Evolutionary conservation across 2,329 filamentous ascomycete genomes (phyloP).

Genomic region (Fulvia fulva): DNA sequence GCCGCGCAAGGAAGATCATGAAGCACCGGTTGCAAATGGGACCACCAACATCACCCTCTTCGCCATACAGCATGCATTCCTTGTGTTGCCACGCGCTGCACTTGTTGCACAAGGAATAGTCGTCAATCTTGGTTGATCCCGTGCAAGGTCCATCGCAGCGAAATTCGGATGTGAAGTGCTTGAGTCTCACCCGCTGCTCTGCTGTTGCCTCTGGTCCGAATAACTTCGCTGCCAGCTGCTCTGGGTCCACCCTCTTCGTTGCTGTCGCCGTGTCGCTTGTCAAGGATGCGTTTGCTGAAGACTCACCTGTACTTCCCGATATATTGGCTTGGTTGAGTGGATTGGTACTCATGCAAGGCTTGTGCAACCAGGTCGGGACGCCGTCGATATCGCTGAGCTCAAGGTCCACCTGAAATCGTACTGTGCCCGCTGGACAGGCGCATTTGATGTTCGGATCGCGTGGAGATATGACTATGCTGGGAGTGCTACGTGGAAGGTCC

Average conservation of each 20-base stretch:
- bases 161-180: constrained; percentile 19
- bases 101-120: constrained; percentile 20
- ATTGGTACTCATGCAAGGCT: constrained; percentile 11
- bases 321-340: not conserved
- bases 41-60: constrained; percentile 12
- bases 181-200: constrained; percentile 8
- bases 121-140: constrained; percentile 8
- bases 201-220: constrained; percentile 4
- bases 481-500: not conserved
- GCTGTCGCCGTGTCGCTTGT: not conserved
- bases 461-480: not conserved
- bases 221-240: constrained; percentile 2
- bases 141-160: constrained; percentile 21
- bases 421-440: constrained; percentile 11
- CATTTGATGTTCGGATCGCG: constrained; percentile 14
- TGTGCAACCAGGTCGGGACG: constrained; percentile 9
- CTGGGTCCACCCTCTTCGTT: not conserved
- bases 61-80: constrained; percentile 19
- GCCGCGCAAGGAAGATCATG: constrained; percentile 12
- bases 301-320: not conserved
- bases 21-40: constrained; percentile 24
- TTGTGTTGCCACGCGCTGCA: constrained; percentile 24
- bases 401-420: constrained; percentile 9
- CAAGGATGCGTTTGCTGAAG: not conserved
- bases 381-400: not conserved